phyloP scores from a whole-genome alignment of 331 rosid species.

The Malus hybrid region DNA sequence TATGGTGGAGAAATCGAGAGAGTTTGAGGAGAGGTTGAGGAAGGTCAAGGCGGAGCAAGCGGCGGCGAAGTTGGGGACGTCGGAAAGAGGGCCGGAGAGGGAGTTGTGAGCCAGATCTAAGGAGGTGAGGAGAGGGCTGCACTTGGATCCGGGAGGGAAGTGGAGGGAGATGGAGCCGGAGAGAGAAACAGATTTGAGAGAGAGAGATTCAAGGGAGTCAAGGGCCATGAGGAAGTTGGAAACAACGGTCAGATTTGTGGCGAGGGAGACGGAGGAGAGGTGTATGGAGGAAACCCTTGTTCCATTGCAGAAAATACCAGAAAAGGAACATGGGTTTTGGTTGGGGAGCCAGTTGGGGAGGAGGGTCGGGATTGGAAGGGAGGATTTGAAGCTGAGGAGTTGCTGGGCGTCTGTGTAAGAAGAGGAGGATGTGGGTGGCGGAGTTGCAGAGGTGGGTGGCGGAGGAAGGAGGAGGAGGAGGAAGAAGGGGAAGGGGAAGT shows the following conservation, averaged over 20 bases:
- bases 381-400: slow-evolving; percentile 56
- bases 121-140: slow-evolving; percentile 38
- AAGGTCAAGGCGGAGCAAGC: slow-evolving; percentile 41
- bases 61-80: slow-evolving; percentile 25
- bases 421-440: not conserved
- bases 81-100: slow-evolving; percentile 42
- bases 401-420: slow-evolving; percentile 19
- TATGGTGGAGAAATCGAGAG: slow-evolving; percentile 27
- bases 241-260: slow-evolving; percentile 48
- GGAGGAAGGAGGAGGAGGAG: slow-evolving; percentile 10
- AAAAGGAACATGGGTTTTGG: slow-evolving; percentile 39
- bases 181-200: slow-evolving; percentile 40
- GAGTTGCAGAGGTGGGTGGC: not conserved
- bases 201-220: slow-evolving; percentile 40
- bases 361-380: slow-evolving; percentile 39
- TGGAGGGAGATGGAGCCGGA: slow-evolving; percentile 47
- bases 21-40: slow-evolving; percentile 61
- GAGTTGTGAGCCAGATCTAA: slow-evolving; percentile 70
- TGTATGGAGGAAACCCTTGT: slow-evolving; percentile 54
- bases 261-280: slow-evolving; percentile 28
- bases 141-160: slow-evolving; percentile 24
- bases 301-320: slow-evolving; percentile 47
- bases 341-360: slow-evolving; percentile 58
- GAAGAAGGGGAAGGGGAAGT: slow-evolving; percentile 7
- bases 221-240: slow-evolving; percentile 39